Conservation (phyloP, 768 basidiomycete species). For the Crassisporium funariophilum region DNA sequence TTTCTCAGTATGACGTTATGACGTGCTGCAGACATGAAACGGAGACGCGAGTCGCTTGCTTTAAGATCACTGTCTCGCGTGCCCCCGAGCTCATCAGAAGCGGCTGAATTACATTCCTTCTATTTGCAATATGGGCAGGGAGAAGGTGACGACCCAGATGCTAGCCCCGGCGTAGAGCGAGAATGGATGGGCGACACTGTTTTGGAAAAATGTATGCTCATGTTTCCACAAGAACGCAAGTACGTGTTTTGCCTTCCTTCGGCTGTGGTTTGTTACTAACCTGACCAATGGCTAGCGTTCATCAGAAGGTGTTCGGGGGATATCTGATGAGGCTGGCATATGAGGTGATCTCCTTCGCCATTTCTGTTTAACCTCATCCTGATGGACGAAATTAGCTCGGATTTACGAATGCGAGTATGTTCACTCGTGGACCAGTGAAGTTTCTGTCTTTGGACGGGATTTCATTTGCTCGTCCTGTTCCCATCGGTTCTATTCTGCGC, state of each 20-base stretch:
- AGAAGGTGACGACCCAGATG: conserved; percentile 12
- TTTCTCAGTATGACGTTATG: background rate
- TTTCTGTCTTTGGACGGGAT: conserved; percentile 83
- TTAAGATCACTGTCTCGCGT: conserved; percentile 67
- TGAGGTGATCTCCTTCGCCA: conserved; percentile 51
- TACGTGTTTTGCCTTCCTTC: conserved; percentile 34
- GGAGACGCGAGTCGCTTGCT: conserved; percentile 52
- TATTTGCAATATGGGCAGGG: conserved; percentile 59
- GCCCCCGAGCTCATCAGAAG: conserved; percentile 74
- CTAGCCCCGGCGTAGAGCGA: conserved; percentile 38
- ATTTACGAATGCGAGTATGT: conserved; percentile 69
- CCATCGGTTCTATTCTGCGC: conserved; percentile 80
- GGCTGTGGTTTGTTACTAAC: background rate
- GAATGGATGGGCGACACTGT: conserved; percentile 79
- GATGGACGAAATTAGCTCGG: conserved; percentile 51
- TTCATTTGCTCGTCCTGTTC: conserved; percentile 77
- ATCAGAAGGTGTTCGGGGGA: conserved; percentile 85
- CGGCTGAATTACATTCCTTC: conserved; percentile 65
- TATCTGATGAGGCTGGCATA: conserved; percentile 68
- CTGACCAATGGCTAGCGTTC: conserved; percentile 49
- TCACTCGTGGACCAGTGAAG: conserved; percentile 64
- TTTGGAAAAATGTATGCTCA: conserved; percentile 69
- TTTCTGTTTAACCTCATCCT: background rate
- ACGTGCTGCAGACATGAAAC: conserved; percentile 54
- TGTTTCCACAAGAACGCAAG: conserved; percentile 89